Evolutionary conservation across 768 basidiomycete species (phyloP), one percentile per base, ranked within the genome.

Genomic region (Strobilomyces confusus): DNA sequence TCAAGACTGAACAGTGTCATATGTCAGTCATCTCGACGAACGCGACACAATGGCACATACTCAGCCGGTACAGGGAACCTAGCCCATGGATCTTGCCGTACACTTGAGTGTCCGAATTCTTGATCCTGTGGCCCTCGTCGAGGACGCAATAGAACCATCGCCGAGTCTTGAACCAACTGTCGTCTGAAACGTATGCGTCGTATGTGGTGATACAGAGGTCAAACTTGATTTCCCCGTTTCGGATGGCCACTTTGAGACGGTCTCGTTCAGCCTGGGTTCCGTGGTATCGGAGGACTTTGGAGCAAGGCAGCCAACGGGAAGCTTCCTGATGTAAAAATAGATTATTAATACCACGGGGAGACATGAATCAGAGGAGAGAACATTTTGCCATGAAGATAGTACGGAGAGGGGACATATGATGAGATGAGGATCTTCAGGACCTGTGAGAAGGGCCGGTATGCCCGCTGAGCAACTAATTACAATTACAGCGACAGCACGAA

Each of bases 401-500:
- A 85, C 83, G 9, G 85, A 86, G 3, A 89, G 75, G 0, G 87
- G 87, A 61, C 87, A 89, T 49, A 89, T 77, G 43, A 89, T 78
- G 25, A 89, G 77, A 67, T 87, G 86, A 11, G 87, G 84, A 32
- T 82, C 81, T 22, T 66, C 68, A n/a, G 52, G 58, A 9, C 70
- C 77, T 78, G 48, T 33, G 19, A 41, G 9, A 46, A 44, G 1
- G 46, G 13, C 22, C 22, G 4, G 33, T 43, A 45, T 19, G 22
- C 43, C 19, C 17, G 38, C n/a, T 1, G 40, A 46, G 44, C 19
- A 37, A 6, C 9, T 11, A 13, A 15, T 45, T 13, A 20, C 20
- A n/a, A n/a, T n/a, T 15, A 20, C 8, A 12, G 42, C 20, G 11
- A 50, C 30, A 29, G 48, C 7, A 60, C 60, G 52, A 45, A 72